These are phyloP conservation scores for Mycena galopus DNA, from an alignment of 768 basidiomycete genomes.

Conservation along the genomic window DNA sequence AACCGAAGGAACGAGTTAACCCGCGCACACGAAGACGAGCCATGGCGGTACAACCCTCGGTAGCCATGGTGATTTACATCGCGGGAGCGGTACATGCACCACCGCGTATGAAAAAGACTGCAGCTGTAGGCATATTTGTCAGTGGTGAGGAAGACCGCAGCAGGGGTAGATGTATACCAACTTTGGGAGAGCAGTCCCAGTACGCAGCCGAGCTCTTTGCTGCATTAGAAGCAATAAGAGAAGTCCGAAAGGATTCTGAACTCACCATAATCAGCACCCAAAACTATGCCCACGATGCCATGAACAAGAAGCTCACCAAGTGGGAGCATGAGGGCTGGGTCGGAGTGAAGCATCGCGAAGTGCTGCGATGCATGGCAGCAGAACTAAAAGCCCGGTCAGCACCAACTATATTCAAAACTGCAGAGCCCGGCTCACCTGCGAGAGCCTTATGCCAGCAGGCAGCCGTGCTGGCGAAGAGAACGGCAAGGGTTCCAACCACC, in stretches of 20 bases:
- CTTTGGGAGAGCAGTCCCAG: neutral
- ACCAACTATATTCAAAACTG: neutral
- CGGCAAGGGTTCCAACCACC: no score
- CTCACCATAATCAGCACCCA: neutral
- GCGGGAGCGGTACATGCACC: neutral
- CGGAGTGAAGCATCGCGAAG: no score
- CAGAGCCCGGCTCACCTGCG: neutral
- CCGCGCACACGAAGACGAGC: neutral
- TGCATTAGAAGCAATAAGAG: no score
- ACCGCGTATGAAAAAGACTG: neutral
- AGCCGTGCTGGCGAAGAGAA: neutral
- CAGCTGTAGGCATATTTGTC: no score
- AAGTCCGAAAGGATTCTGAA: no score
- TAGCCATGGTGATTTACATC: no score
- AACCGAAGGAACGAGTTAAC: neutral
- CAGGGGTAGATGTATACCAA: neutral
- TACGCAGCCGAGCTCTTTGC: neutral
- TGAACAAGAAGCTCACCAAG: no score
- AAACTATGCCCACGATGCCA: neutral
- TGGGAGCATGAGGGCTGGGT: no score
- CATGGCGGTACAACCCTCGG: no score
- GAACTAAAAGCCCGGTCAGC: no score
- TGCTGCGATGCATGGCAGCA: no score
- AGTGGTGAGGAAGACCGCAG: no score
- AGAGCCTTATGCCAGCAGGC: neutral